A percentile compares a stretch with the other conserved stretches of the same genome.
phyloP scores from a whole-genome alignment of 257 asterid species.

The Fraxinus excelsior region DNA sequence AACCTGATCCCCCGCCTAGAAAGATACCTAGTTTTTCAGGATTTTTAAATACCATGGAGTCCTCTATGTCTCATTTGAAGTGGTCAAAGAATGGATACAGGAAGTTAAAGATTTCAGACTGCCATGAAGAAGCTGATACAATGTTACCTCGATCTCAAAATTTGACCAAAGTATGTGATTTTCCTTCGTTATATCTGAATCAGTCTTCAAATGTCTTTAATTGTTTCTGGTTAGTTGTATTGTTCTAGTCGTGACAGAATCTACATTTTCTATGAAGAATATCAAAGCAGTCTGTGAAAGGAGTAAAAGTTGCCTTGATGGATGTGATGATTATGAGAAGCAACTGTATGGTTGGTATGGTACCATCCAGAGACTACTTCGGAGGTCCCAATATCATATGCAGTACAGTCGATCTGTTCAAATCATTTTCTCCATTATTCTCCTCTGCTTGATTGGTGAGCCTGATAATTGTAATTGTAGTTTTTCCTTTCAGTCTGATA shows the following conservation, averaged over 20 bases:
- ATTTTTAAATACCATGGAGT: constrained; percentile 67
- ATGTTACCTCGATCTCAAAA: constrained; percentile 57
- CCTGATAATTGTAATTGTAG: constrained; percentile 20
- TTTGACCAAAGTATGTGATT: constrained; percentile 54
- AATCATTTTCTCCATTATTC: constrained; percentile 47
- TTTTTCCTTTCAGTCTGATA: constrained; percentile 13
- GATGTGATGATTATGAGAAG: constrained; percentile 67
- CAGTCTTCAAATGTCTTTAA: neutral
- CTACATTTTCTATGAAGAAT: constrained; percentile 45
- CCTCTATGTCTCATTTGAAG: constrained; percentile 63
- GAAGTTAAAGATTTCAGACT: constrained; percentile 61
- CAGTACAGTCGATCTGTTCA: constrained; percentile 78
- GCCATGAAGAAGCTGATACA: constrained; percentile 49
- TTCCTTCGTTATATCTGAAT: constrained; percentile 12
- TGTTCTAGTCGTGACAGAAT: constrained; percentile 16
- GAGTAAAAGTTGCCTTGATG: constrained; percentile 69
- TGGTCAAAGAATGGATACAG: constrained; percentile 79
- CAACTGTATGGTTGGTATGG: constrained; percentile 84
- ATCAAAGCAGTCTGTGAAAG: constrained; percentile 55
- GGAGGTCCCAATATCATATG: constrained; percentile 84
- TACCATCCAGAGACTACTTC: constrained; percentile 75
- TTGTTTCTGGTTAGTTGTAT: constrained; percentile 5
- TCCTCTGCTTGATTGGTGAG: constrained; percentile 82
- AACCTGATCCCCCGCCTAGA: constrained; percentile 54
- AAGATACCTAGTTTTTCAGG: constrained; percentile 83